Evolutionary conservation across 371 early-diverging fungal genomes (phyloP), one percentile per base, ranked within the genome.

Genomic region (Dinochytrium kinnereticum): DNA sequence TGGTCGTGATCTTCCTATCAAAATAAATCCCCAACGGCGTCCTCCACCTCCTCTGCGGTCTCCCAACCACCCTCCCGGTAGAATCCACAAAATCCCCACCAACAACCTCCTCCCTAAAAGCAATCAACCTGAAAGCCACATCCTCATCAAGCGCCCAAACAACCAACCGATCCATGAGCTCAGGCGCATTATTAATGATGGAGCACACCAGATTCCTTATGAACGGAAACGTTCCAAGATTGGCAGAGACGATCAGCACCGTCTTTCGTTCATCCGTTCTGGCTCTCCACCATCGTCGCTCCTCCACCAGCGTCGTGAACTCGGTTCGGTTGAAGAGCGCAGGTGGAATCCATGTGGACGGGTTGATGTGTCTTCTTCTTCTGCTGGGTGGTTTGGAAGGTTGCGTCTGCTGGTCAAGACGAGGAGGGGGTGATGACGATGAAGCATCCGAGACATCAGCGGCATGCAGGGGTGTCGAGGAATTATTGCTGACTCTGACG

Each of bases 131-230:
- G 19, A 36, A 15, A 7, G 64, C 64, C 3, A 38, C 34, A 13
- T 61, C 64, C 34, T 61, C 38, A 28, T 61, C 64, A 7, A 61
- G 19, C 7, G 64, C 64, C 64, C 64, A 61, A 7, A 61, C 19
- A 19, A 61, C 64, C 26, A 61, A 36, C 2, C 28, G 64, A 28
- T 61, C 64, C 15, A 61, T 31, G 24, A 34, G 7, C 31, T 31
- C 13, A 10, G 64, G 38, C 15, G 64, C 64, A 24, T 61, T 61
- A 19, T 13, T 15, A 36, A 61, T 61, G 3, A 61, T 7, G 17
- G 64, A 61, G 34, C 64, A 61, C 19, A 61, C 33, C 64, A 61
- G 3, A 24, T 61, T 61, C 15, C 33, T 3, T 26, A 38, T 7
- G 21, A 30, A 7, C 5, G 33, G 36, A 2, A 61, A 36, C 15